Evolutionary conservation across 139 green algal species (phyloP).

Genomic region (Picochlorum sp.): DNA sequence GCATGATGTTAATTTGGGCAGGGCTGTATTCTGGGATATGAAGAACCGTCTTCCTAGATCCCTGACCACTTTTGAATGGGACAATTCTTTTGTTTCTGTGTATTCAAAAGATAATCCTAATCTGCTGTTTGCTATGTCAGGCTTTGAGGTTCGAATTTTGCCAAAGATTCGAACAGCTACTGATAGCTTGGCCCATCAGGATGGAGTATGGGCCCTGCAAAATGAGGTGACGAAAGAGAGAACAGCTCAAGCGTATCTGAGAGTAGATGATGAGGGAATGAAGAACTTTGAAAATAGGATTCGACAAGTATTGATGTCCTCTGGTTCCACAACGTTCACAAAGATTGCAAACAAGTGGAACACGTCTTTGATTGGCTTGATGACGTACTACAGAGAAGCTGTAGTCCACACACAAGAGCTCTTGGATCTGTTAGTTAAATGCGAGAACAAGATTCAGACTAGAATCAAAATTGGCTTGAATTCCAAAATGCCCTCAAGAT

Average conservation of each 20-base stretch:
- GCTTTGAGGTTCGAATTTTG: conserved; percentile 97
- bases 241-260: conserved; percentile 74
- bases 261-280: conserved; percentile 95
- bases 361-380: conserved; percentile 95
- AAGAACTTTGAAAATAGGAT: conserved; percentile 96
- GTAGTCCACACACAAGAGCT: conserved; percentile 97
- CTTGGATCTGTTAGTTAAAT: conserved; percentile 99
- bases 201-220: conserved; percentile 97
- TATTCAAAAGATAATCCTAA: conserved; percentile 99
- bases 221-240: conserved; percentile 96
- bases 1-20: conserved; percentile 99
- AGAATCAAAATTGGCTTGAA: conserved; percentile 97
- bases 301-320: conserved; percentile 96
- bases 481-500: conserved; percentile 95
- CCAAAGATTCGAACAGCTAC: conserved; percentile 85
- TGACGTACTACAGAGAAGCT: conserved; percentile 94
- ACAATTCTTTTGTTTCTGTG: conserved; percentile 90
- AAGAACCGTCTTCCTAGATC: conserved; percentile 78
- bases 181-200: conserved; percentile 86
- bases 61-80: conserved; percentile 97
- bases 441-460: conserved; percentile 99
- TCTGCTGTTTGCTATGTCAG: conserved; percentile 95
- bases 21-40: conserved; percentile 95
- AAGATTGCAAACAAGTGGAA: conserved; percentile 99
- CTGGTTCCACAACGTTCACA: conserved; percentile 96